Evolutionary conservation across 2,329 filamentous ascomycete species (phyloP).

Genomic region (Elsinoe perseae): DNA sequence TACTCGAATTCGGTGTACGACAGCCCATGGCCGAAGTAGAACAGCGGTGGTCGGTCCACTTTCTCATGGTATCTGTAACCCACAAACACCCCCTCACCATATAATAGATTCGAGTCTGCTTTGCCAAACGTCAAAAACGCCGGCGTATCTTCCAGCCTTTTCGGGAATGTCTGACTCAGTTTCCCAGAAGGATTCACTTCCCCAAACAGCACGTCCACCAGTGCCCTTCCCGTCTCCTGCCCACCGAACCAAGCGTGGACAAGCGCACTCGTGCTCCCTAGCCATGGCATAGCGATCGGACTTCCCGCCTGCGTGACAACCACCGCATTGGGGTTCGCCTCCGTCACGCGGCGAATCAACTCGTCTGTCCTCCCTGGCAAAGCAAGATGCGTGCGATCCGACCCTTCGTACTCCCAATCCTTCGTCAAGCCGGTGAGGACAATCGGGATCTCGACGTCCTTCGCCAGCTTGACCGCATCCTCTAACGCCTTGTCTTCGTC

Average conservation of each 20-base stretch:
- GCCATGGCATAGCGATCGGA: slow-evolving; percentile 66
- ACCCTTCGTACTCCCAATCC: slow-evolving; percentile 68
- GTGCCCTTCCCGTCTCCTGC: slow-evolving; percentile 76
- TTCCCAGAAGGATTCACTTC: slow-evolving; percentile 68
- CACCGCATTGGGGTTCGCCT: slow-evolving; percentile 60
- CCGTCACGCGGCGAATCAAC: slow-evolving; percentile 57
- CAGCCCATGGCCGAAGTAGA: slow-evolving; percentile 71
- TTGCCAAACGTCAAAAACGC: slow-evolving; percentile 67
- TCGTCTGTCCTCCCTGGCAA: slow-evolving; percentile 55
- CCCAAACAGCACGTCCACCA: slow-evolving; percentile 70
- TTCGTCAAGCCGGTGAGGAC: slow-evolving; percentile 70
- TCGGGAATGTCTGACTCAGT: slow-evolving; percentile 64
- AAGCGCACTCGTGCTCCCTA: slow-evolving; percentile 54
- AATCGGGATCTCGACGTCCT: slow-evolving; percentile 66
- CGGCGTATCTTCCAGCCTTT: slow-evolving; percentile 44
- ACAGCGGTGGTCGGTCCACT: slow-evolving; percentile 51
- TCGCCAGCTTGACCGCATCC: slow-evolving; percentile 60
- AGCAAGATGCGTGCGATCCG: slow-evolving; percentile 55
- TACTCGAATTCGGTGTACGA: slow-evolving; percentile 69
- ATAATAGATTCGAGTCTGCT: slow-evolving; percentile 59
- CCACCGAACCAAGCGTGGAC: slow-evolving; percentile 77
- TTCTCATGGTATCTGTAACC: slow-evolving; percentile 68
- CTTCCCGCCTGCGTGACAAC: slow-evolving; percentile 74
- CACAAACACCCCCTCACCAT: slow-evolving; percentile 65
- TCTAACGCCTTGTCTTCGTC: slow-evolving; percentile 59